Evolutionary conservation across 2,329 filamentous ascomycete species (phyloP).

Genomic region (Xylariaceae sp.): DNA sequence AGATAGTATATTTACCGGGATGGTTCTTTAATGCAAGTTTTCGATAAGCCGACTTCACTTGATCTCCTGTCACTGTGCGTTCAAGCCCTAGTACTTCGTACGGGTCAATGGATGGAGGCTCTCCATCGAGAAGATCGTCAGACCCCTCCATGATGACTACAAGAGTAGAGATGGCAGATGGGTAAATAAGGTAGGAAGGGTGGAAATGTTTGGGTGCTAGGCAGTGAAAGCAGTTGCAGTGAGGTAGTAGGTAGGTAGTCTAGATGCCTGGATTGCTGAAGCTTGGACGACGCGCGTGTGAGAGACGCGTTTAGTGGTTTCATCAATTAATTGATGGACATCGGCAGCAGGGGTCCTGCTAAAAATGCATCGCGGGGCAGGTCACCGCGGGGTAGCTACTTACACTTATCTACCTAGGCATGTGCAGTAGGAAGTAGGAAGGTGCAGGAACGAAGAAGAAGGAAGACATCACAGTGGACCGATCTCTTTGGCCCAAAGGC

Average conservation of each 20-base stretch:
- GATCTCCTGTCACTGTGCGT: slow-evolving; percentile 72
- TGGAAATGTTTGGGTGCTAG: too few species aligned
- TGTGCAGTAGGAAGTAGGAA: too few species aligned
- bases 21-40: slow-evolving; percentile 89
- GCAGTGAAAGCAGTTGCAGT: too few species aligned
- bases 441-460: too few species aligned
- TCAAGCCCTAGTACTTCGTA: slow-evolving; percentile 81
- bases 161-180: too few species aligned
- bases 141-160: slow-evolving; percentile 50
- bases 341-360: background rate
- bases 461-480: too few species aligned
- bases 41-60: slow-evolving; percentile 90
- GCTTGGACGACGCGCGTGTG: background rate
- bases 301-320: slow-evolving; percentile 18
- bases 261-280: background rate
- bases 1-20: slow-evolving; percentile 63
- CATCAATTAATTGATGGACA: background rate
- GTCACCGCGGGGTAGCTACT: slow-evolving; percentile 8
- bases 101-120: slow-evolving; percentile 72
- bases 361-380: slow-evolving; percentile 12
- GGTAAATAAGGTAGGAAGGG: background rate
- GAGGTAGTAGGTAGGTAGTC: too few species aligned
- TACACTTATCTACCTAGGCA: too few species aligned
- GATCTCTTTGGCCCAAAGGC: too few species aligned
- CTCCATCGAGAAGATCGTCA: slow-evolving; percentile 61